A percentile compares a stretch with the other conserved stretches of the same genome.
These are phyloP conservation scores for Yarrowia sp. DNA, from an alignment of 805 yeast species.

Conservation along the genomic window DNA sequence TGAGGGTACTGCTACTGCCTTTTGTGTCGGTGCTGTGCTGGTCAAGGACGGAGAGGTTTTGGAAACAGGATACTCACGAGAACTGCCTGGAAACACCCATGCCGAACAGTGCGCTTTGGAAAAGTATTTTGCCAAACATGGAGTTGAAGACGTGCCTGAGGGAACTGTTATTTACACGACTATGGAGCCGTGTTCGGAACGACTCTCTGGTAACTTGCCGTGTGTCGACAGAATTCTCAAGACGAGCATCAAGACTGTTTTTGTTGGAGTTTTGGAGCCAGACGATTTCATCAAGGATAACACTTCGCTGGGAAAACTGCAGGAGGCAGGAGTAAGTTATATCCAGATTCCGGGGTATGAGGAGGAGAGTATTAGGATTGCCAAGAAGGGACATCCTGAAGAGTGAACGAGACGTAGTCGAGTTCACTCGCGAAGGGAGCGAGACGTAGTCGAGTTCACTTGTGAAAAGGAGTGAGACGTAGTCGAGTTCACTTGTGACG, in stretches of 20 bases:
- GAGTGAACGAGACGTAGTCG: neutral
- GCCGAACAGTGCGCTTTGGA: slow-evolving; percentile 94
- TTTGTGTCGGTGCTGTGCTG: slow-evolving; percentile 89
- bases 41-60: slow-evolving; percentile 60
- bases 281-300: slow-evolving; percentile 81
- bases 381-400: slow-evolving; percentile 63
- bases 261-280: slow-evolving; percentile 92
- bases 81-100: slow-evolving; percentile 90
- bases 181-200: slow-evolving; percentile 93
- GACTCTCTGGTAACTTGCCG: slow-evolving; percentile 86
- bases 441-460: too few species aligned
- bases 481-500: too few species aligned
- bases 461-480: too few species aligned
- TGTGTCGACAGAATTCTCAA: slow-evolving; percentile 76
- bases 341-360: slow-evolving; percentile 82
- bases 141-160: slow-evolving; percentile 48
- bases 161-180: slow-evolving; percentile 88
- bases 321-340: slow-evolving; percentile 61
- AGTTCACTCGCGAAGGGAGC: too few species aligned
- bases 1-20: slow-evolving; percentile 78
- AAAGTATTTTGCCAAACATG: slow-evolving; percentile 52
- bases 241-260: slow-evolving; percentile 62
- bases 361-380: slow-evolving; percentile 61
- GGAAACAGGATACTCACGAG: slow-evolving; percentile 86
- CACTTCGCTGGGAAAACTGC: slow-evolving; percentile 54